Percentiles rank a stretch among this genome's conserved stretches.
Conservation (phyloP, 2,329 filamentous ascomycete species). For the Tolypocladium sp. region DNA sequence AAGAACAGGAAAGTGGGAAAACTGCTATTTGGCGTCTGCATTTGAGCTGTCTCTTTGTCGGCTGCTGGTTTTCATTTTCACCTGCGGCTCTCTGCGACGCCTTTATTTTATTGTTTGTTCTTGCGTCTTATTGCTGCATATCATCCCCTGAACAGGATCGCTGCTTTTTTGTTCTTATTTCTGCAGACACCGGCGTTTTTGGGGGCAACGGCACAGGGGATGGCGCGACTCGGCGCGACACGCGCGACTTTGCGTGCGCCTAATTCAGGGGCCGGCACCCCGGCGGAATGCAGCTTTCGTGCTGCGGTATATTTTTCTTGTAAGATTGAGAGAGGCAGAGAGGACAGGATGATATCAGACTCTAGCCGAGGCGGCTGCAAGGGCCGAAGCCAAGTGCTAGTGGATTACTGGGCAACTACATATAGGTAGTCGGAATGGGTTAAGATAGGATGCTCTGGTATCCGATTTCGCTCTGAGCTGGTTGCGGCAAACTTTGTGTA, state of each 20-base stretch:
- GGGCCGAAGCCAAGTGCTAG: neutral
- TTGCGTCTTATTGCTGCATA: neutral
- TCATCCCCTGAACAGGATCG: neutral
- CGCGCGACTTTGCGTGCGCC: neutral
- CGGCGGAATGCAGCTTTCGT: neutral
- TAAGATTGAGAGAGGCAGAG: neutral
- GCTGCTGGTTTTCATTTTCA: neutral
- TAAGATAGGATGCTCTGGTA: neutral
- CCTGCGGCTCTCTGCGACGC: neutral
- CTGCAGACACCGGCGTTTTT: slow-evolving; percentile 1
- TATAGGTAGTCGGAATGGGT: neutral
- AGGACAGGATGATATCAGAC: neutral
- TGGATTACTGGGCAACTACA: neutral
- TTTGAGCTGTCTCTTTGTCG: neutral
- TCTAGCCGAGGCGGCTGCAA: neutral
- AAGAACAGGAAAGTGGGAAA: neutral
- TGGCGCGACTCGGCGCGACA: neutral
- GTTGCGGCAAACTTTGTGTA: neutral
- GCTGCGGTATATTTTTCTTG: neutral
- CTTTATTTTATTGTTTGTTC: neutral
- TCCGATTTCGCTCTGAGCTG: neutral
- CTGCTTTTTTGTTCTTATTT: neutral
- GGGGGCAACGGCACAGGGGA: neutral
- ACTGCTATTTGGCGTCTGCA: slow-evolving; percentile 9
- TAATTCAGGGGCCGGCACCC: neutral